phyloP scores from a whole-genome alignment of 371 early-diverging fungal genomes.

The Mortierella sp. region DNA sequence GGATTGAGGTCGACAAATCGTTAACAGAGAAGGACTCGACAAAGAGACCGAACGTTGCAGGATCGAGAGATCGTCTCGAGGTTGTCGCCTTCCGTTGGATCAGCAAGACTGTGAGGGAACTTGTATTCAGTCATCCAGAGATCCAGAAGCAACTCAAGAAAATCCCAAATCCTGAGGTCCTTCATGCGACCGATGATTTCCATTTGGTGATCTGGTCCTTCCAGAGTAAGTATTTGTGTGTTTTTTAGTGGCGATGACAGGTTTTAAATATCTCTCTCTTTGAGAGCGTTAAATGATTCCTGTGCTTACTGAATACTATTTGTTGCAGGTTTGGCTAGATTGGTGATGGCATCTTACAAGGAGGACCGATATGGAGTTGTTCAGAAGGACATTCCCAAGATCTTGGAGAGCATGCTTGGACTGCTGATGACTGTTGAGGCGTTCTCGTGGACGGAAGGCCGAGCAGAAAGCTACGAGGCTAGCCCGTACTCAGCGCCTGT shows the following conservation, averaged over 20 bases:
- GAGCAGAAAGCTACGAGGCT: conserved; percentile 49
- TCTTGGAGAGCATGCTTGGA: conserved; percentile 61
- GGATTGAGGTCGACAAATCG: conserved; percentile 20
- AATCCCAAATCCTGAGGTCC: conserved; percentile 52
- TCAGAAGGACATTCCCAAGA: conserved; percentile 61
- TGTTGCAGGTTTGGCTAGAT: conserved; percentile 58
- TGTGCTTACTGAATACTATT: too few species aligned
- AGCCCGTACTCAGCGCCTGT: conserved; percentile 28
- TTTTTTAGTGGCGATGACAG: too few species aligned
- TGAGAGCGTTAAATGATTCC: too few species aligned
- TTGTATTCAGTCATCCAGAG: conserved; percentile 34
- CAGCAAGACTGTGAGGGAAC: conserved; percentile 17
- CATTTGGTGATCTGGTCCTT: conserved; percentile 61
- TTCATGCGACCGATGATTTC: conserved; percentile 57
- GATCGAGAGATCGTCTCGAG: conserved; percentile 25
- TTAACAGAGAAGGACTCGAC: conserved; percentile 18
- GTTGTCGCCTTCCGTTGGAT: conserved; percentile 35
- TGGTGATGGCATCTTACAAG: conserved; percentile 60
- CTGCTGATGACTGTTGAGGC: conserved; percentile 55
- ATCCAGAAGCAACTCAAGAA: conserved; percentile 51
- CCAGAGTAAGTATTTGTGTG: conserved; percentile 64
- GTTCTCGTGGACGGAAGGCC: conserved; percentile 52
- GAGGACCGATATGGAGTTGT: conserved; percentile 69
- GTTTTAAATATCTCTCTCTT: too few species aligned
- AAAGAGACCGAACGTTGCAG: conserved; percentile 18